These are phyloP conservation scores for Trichoderma sp. DNA, from an alignment of 2,329 filamentous ascomycete genomes.

Conservation along the genomic window DNA sequence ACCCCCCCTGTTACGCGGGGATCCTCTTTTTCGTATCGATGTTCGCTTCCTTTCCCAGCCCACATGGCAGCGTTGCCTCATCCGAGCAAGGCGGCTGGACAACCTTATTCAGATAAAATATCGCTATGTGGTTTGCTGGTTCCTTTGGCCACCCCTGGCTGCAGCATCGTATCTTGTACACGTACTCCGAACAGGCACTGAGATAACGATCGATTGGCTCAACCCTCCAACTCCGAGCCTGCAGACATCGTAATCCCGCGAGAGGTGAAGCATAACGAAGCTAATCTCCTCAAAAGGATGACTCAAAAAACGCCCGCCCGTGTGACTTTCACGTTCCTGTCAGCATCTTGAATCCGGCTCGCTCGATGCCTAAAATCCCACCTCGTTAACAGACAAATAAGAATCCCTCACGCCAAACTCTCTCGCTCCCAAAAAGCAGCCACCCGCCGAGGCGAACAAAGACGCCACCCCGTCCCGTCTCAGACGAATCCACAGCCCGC, in stretches of 20 bases:
- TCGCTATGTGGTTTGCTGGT: not conserved
- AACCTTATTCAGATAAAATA: not conserved
- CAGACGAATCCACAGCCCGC: not conserved
- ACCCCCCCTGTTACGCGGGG: not conserved
- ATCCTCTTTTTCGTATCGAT: not conserved
- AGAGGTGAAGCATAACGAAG: not conserved
- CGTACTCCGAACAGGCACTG: not conserved
- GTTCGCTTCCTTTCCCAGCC: not conserved
- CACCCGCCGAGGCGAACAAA: not conserved
- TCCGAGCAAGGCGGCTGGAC: not conserved
- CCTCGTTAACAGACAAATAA: not conserved
- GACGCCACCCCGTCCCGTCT: not conserved
- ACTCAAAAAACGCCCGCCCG: not conserved
- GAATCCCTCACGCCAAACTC: not conserved
- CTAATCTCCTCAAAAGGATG: not conserved
- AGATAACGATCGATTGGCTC: not conserved
- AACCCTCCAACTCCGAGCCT: not conserved
- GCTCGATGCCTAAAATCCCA: not conserved
- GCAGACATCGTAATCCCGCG: not conserved
- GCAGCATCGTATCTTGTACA: not conserved
- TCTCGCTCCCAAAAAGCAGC: not conserved
- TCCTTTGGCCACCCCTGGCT: not conserved
- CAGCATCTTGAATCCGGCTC: not conserved
- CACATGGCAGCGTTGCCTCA: conserved; percentile 10
- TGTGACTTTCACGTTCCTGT: not conserved